A percentile compares a stretch with the other conserved stretches of the same genome.
Evolutionary conservation across 2,329 filamentous ascomycete species (phyloP).

Genomic region (Harringtonia lauricola): DNA sequence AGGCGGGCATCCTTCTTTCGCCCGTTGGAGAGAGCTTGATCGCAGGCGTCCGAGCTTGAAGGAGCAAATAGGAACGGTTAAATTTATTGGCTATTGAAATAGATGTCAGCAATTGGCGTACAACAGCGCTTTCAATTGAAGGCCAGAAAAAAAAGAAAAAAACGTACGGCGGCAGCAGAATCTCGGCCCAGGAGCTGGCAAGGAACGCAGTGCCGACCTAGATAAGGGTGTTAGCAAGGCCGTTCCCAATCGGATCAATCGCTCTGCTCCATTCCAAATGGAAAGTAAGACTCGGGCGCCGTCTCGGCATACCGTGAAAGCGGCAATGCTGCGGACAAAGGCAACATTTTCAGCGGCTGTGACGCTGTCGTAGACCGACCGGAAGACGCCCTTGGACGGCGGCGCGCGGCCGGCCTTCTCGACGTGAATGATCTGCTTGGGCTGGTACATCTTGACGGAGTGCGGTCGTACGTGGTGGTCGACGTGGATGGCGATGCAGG

Average conservation of each 20-base stretch:
- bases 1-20: too few relatives aligned
- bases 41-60: too few relatives aligned
- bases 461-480: constrained; percentile 1
- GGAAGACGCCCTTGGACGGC: constrained; percentile 38
- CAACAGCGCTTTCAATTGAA: background rate
- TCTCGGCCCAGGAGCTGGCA: constrained; percentile 46
- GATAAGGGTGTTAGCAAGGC: background rate
- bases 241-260: too few relatives aligned
- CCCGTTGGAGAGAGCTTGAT: too few relatives aligned
- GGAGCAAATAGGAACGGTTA: too few relatives aligned
- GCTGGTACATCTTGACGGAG: constrained; percentile 36
- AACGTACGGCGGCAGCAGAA: constrained; percentile 39
- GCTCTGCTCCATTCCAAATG: too few relatives aligned
- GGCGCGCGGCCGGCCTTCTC: constrained; percentile 33
- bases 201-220: constrained; percentile 49
- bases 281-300: background rate
- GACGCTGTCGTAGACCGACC: constrained; percentile 43
- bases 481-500: background rate
- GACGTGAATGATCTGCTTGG: constrained; percentile 45
- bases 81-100: background rate
- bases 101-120: background rate
- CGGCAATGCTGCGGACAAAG: constrained; percentile 48
- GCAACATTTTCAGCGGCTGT: constrained; percentile 52
- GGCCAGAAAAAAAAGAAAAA: too few relatives aligned
- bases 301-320: constrained; percentile 40